Conservation (phyloP, 345 rosid species). For the Aurinia saxatilis region DNA sequence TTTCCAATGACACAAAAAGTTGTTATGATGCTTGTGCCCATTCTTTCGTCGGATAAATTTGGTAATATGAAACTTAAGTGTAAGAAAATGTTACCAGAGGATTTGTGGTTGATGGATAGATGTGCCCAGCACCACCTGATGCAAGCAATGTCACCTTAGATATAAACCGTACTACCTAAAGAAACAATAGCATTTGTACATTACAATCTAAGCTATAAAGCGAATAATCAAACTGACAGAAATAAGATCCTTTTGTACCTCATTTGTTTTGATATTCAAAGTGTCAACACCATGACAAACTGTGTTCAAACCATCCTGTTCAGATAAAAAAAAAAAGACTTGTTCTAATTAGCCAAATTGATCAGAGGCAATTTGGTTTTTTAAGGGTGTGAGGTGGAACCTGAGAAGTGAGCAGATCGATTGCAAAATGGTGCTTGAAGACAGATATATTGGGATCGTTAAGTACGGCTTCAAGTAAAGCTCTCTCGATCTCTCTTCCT, state of each 20-base stretch:
- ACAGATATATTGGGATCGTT: constrained; percentile 70
- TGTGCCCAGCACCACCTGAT: constrained; percentile 98
- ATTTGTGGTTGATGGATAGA: constrained; percentile 90
- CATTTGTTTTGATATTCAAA: constrained; percentile 66
- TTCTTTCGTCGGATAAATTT: neutral
- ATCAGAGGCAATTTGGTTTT: neutral
- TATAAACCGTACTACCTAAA: constrained; percentile 76
- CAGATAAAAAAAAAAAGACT: constrained; percentile 9
- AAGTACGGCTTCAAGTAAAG: constrained; percentile 72
- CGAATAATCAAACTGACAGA: neutral
- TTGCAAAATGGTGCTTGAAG: constrained; percentile 84
- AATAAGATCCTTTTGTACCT: constrained; percentile 43
- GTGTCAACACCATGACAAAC: constrained; percentile 88
- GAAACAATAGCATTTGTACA: constrained; percentile 1
- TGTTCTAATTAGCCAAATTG: neutral
- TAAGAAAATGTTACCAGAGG: constrained; percentile 51
- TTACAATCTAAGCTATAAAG: constrained; percentile 1
- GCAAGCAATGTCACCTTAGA: constrained; percentile 94
- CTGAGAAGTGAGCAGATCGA: constrained; percentile 90
- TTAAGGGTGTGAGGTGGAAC: constrained; percentile 22
- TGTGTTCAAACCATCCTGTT: constrained; percentile 66
- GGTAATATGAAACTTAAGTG: neutral
- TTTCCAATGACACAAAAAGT: neutral
- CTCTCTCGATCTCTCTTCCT: constrained; percentile 95
- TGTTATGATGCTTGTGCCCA: neutral